Percentiles rank a stretch among this genome's conserved stretches.
phyloP scores from a whole-genome alignment of 2,329 filamentous ascomycete genomes.

The Microcyclospora pomicola region DNA sequence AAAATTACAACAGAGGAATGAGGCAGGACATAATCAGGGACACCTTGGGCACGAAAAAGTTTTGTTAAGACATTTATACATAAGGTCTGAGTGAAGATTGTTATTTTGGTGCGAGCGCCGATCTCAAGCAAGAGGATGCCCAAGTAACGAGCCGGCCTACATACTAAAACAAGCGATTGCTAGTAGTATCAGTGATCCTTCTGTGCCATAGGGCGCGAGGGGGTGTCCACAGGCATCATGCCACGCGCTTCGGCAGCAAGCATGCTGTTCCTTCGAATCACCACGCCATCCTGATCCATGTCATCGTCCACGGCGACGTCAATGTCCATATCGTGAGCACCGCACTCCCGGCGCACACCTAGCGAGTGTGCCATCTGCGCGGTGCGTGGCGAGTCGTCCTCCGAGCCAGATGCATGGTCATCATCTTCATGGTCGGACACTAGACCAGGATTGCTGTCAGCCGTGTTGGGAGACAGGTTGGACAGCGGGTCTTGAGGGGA shows the following conservation, averaged over 20 bases:
- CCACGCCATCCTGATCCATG: conserved; percentile 21
- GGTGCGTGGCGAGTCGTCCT: conserved; percentile 17
- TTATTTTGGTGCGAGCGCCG: too few relatives aligned
- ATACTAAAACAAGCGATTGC: too few relatives aligned
- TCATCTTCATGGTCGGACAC: conserved; percentile 39
- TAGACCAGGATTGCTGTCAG: conserved; percentile 36
- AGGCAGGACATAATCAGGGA: neutral
- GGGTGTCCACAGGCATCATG: conserved; percentile 1
- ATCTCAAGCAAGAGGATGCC: too few relatives aligned
- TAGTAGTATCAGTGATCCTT: too few relatives aligned
- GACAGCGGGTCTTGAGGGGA: conserved; percentile 16
- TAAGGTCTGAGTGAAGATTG: too few relatives aligned
- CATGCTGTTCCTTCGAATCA: conserved; percentile 22
- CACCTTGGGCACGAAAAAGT: too few relatives aligned
- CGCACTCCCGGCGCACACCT: conserved; percentile 11
- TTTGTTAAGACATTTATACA: too few relatives aligned
- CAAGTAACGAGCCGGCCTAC: too few relatives aligned
- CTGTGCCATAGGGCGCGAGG: too few relatives aligned
- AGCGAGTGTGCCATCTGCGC: conserved; percentile 15
- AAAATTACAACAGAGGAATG: neutral
- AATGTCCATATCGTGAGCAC: conserved; percentile 20
- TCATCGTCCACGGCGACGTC: conserved; percentile 24
- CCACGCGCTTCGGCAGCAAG: conserved; percentile 12
- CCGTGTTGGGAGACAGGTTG: conserved; percentile 32
- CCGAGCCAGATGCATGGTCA: conserved; percentile 20